Evolutionary conservation across 169 alveolate species (phyloP).

Genomic region (Theileria sp.): DNA sequence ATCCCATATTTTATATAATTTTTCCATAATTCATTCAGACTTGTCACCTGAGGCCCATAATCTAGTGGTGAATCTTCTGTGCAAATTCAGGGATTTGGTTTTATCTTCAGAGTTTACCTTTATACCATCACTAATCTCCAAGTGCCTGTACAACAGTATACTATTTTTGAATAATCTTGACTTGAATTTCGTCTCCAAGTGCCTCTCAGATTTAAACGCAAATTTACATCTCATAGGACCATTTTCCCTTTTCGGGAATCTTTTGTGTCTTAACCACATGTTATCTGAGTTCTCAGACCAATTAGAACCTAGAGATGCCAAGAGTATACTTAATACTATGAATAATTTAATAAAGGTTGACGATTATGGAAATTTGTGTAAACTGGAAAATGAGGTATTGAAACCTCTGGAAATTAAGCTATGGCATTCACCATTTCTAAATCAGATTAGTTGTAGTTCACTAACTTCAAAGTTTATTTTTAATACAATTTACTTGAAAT

Average conservation of each 20-base stretch:
- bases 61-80: slow-evolving; percentile 21
- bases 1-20: slow-evolving; percentile 37
- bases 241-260: slow-evolving; percentile 42
- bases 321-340: slow-evolving; percentile 26
- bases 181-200: slow-evolving; percentile 35
- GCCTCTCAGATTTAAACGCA: slow-evolving; percentile 55
- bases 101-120: slow-evolving; percentile 28
- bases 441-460: background rate
- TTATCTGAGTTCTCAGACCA: background rate
- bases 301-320: background rate
- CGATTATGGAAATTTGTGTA: slow-evolving; percentile 22
- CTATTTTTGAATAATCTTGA: slow-evolving; percentile 23
- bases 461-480: background rate
- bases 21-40: slow-evolving; percentile 25
- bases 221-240: slow-evolving; percentile 54
- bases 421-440: slow-evolving; percentile 33
- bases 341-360: slow-evolving; percentile 25
- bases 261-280: slow-evolving; percentile 32
- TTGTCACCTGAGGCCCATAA: slow-evolving; percentile 24
- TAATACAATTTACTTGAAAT: background rate
- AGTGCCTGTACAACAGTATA: slow-evolving; percentile 29
- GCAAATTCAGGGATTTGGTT: slow-evolving; percentile 42
- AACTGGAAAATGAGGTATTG: slow-evolving; percentile 7
- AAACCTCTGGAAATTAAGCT: slow-evolving; percentile 46
- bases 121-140: slow-evolving; percentile 27